A percentile compares a stretch with the other conserved stretches of the same genome.
Evolutionary conservation across 192 early-diverging fungal species (phyloP).

Genomic region (Endogone sp.): DNA sequence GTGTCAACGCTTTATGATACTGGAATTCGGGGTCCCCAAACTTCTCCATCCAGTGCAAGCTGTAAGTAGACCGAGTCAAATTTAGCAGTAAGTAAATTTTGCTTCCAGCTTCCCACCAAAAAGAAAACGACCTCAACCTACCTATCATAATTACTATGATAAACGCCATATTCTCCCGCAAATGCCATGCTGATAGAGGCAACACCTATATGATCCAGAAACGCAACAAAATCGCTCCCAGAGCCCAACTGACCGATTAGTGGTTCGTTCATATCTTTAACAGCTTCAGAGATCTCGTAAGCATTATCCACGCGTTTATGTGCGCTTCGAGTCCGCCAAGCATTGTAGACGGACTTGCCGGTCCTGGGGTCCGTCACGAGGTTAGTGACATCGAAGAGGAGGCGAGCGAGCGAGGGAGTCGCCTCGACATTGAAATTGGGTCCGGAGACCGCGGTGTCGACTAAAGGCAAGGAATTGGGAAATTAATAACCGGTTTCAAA

Average conservation of each 20-base stretch:
- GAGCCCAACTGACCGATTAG: conserved; percentile 9
- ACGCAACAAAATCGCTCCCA: conserved; percentile 45
- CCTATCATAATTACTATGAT: conserved; percentile 58
- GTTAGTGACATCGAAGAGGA: conserved; percentile 45
- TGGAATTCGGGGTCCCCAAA: conserved; percentile 49
- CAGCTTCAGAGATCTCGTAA: too few relatives aligned
- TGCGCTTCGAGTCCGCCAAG: conserved; percentile 38
- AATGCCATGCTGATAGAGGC: conserved; percentile 51
- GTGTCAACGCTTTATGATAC: conserved; percentile 45
- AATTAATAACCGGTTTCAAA: too few relatives aligned
- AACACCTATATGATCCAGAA: conserved; percentile 54
- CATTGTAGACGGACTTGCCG: conserved; percentile 40
- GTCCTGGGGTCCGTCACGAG: conserved; percentile 36
- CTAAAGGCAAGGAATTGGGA: not conserved
- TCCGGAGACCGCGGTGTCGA: conserved; percentile 51
- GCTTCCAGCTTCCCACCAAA: too few relatives aligned
- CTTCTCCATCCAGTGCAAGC: conserved; percentile 50
- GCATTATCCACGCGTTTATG: too few relatives aligned
- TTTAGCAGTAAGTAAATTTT: too few relatives aligned
- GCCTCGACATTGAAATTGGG: conserved; percentile 37
- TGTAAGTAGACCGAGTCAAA: too few relatives aligned
- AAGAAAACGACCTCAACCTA: conserved; percentile 5
- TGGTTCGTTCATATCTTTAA: too few relatives aligned
- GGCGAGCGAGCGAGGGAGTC: conserved; percentile 38
- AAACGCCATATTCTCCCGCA: conserved; percentile 35